Conservation (phyloP, 139 green algal species). For the Prasinococcaceae sp. region DNA sequence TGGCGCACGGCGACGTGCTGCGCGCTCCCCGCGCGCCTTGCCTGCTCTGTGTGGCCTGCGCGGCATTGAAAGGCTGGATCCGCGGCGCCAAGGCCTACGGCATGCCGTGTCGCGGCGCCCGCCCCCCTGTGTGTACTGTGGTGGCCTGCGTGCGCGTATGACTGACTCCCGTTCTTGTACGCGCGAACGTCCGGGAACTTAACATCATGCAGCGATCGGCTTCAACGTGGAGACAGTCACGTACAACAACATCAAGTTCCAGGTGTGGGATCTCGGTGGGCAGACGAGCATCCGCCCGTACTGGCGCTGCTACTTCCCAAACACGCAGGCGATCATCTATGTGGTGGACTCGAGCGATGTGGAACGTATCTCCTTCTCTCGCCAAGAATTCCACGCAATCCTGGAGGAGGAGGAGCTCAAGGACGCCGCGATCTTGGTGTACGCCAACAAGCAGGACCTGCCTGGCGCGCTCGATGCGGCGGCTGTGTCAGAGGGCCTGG, state of each 20-base stretch:
- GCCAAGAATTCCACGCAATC: slow-evolving; percentile 86
- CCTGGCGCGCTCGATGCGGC: slow-evolving; percentile 79
- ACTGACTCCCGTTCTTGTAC: no score
- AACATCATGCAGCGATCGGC: slow-evolving; percentile 86
- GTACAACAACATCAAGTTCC: slow-evolving; percentile 99
- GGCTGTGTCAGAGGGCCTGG: slow-evolving; percentile 79
- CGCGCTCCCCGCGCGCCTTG: no score
- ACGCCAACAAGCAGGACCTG: slow-evolving; percentile 97
- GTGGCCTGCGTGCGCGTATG: no score
- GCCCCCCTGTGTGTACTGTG: no score
- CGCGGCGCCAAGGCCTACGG: no score
- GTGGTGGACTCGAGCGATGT: slow-evolving; percentile 91
- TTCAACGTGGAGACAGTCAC: slow-evolving; percentile 99
- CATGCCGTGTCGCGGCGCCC: no score
- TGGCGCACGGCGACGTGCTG: no score
- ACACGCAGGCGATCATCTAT: slow-evolving; percentile 97
- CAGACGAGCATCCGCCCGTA: slow-evolving; percentile 92
- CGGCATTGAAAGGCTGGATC: no score
- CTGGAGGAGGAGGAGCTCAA: slow-evolving; percentile 95
- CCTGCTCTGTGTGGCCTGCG: no score
- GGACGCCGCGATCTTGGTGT: slow-evolving; percentile 85
- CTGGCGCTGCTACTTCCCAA: slow-evolving; percentile 98
- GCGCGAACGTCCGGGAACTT: no score
- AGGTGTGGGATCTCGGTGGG: slow-evolving; percentile 84
- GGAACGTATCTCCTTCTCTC: slow-evolving; percentile 73